Percentiles rank a stretch among this genome's conserved stretches.
Evolutionary conservation across 2,329 filamentous ascomycete species (phyloP).

Genomic region (Bipolaris oryzae): DNA sequence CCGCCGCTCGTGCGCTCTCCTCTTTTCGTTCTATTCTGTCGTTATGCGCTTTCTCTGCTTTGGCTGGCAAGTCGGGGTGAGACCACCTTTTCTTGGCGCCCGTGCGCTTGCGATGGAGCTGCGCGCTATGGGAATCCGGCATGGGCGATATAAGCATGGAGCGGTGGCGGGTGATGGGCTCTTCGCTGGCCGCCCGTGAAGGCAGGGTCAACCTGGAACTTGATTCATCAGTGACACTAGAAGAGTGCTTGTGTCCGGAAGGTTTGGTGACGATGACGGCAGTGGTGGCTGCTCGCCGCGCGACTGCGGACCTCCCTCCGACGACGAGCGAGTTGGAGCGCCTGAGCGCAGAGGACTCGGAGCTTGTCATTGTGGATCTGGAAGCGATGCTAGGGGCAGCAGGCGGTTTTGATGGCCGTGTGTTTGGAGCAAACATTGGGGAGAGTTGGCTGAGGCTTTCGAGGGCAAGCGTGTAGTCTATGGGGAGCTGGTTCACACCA

Average conservation of each 20-base stretch:
- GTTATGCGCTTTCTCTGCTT: slow-evolving; percentile 47
- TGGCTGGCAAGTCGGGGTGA: slow-evolving; percentile 50
- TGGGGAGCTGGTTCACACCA: slow-evolving; percentile 45
- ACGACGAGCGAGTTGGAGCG: slow-evolving; percentile 40
- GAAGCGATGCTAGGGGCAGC: slow-evolving; percentile 28
- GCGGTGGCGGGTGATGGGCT: slow-evolving; percentile 34
- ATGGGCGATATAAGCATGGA: slow-evolving; percentile 34
- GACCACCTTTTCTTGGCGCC: slow-evolving; percentile 49
- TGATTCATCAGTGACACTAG: slow-evolving; percentile 32
- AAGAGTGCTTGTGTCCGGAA: slow-evolving; percentile 34
- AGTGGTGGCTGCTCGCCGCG: slow-evolving; percentile 30
- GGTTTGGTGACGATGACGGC: slow-evolving; percentile 31
- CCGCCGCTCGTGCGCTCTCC: slow-evolving; percentile 21
- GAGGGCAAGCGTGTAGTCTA: slow-evolving; percentile 50
- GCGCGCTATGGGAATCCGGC: slow-evolving; percentile 34
- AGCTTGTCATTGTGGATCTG: slow-evolving; percentile 27
- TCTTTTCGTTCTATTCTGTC: slow-evolving; percentile 35
- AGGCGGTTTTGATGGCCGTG: slow-evolving; percentile 18
- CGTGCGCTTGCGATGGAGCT: slow-evolving; percentile 39
- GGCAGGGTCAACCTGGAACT: slow-evolving; percentile 24
- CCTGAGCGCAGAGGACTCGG: slow-evolving; percentile 19
- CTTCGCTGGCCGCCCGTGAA: slow-evolving; percentile 40
- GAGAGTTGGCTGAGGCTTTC: slow-evolving; percentile 37
- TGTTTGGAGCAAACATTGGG: slow-evolving; percentile 19
- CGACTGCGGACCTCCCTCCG: slow-evolving; percentile 40